Conservation (phyloP, 164 flowering plant species). For the Cinnamomum micranthum region DNA sequence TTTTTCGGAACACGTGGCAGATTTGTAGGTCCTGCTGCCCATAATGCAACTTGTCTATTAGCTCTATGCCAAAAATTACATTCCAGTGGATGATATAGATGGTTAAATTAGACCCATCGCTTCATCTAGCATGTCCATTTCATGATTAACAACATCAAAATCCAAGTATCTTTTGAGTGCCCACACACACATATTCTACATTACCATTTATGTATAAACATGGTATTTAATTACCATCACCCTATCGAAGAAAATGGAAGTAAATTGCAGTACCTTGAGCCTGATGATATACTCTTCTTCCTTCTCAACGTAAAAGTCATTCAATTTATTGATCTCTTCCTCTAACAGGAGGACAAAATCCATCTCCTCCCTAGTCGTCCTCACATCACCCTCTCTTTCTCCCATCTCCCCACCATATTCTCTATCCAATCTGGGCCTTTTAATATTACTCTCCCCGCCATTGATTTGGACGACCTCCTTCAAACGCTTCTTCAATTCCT, state of each 20-base stretch:
- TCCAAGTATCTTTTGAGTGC: too few relatives aligned
- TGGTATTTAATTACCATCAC: too few relatives aligned
- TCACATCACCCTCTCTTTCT: conserved; percentile 18
- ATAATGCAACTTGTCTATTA: too few relatives aligned
- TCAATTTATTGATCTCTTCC: conserved; percentile 82
- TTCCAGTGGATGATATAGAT: too few relatives aligned
- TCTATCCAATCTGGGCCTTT: conserved; percentile 25
- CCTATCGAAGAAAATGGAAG: too few relatives aligned
- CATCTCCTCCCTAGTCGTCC: conserved; percentile 49
- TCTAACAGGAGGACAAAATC: conserved; percentile 65
- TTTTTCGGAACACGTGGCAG: too few relatives aligned
- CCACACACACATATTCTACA: too few relatives aligned
- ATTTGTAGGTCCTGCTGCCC: fast-evolving
- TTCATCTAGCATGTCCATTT: too few relatives aligned
- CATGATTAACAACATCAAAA: too few relatives aligned
- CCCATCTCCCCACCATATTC: conserved; percentile 8
- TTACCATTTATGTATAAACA: too few relatives aligned
- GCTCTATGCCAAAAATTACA: too few relatives aligned
- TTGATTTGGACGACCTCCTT: conserved; percentile 54
- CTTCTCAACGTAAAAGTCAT: conserved; percentile 74
- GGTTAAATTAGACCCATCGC: too few relatives aligned
- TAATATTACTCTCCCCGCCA: conserved; percentile 21
- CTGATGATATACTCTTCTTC: conserved; percentile 87
- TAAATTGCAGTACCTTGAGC: conserved; percentile 47
- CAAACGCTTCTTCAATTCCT: conserved; percentile 71